phyloP scores from a whole-genome alignment of 2,329 filamentous ascomycete species.

The Samsoniella hepiali region DNA sequence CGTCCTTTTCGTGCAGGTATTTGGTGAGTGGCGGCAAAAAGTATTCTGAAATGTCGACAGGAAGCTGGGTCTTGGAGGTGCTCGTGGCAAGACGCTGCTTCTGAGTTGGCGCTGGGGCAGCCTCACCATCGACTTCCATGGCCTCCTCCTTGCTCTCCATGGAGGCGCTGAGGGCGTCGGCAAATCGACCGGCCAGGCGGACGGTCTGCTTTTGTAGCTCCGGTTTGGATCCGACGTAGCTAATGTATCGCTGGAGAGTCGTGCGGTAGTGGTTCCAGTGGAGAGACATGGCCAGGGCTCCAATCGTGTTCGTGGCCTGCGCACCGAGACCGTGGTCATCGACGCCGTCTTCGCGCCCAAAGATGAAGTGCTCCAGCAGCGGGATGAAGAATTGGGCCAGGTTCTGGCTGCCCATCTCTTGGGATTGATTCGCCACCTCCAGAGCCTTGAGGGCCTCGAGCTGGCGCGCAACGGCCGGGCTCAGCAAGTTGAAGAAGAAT shows the following conservation, averaged over 20 bases:
- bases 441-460: constrained; percentile 79
- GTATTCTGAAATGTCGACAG: constrained; percentile 67
- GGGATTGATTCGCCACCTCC: constrained; percentile 61
- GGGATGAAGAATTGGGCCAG: constrained; percentile 86
- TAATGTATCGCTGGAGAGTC: constrained; percentile 77
- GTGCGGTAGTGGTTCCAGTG: constrained; percentile 91
- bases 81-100: constrained; percentile 54
- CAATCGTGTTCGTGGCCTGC: constrained; percentile 79
- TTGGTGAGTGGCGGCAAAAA: constrained; percentile 77
- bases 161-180: constrained; percentile 68
- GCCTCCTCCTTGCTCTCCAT: constrained; percentile 34
- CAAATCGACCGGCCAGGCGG: constrained; percentile 73
- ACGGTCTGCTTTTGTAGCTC: constrained; percentile 85
- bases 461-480: constrained; percentile 83
- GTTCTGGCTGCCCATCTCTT: constrained; percentile 70
- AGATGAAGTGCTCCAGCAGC: constrained; percentile 89
- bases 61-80: constrained; percentile 66
- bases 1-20: constrained; percentile 91
- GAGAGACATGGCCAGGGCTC: constrained; percentile 68
- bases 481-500: constrained; percentile 91
- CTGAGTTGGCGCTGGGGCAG: constrained; percentile 20
- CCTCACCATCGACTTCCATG: constrained; percentile 41
- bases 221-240: constrained; percentile 75
- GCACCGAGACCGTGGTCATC: constrained; percentile 86
- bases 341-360: constrained; percentile 67